These are phyloP conservation scores for Warburgia ugandensis DNA, from an alignment of 164 flowering plant genomes.

Conservation along the genomic window DNA sequence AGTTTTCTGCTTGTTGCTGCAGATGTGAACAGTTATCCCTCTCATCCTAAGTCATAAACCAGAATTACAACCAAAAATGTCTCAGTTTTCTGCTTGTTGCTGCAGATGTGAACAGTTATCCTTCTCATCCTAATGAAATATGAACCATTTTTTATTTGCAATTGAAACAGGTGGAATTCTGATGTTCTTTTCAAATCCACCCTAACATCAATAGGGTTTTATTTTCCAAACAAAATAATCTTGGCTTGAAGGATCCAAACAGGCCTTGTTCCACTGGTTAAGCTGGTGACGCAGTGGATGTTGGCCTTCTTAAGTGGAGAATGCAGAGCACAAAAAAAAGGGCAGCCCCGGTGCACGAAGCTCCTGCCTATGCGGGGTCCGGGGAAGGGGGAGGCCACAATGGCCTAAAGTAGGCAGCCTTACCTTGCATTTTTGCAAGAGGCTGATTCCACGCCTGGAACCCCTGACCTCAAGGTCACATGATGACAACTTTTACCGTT, in stretches of 20 bases:
- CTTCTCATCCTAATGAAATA: not conserved
- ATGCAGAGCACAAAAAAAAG: too few relatives aligned
- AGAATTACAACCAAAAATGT: too few relatives aligned
- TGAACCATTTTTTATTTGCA: constrained; percentile 16
- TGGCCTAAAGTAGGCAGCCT: too few relatives aligned
- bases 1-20: not conserved
- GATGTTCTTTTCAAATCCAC: constrained; percentile 82
- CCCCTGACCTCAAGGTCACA: too few relatives aligned
- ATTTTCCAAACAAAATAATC: constrained; percentile 70
- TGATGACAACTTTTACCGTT: too few relatives aligned
- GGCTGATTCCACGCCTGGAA: too few relatives aligned
- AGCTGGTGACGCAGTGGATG: constrained; percentile 68
- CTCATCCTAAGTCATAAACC: too few relatives aligned
- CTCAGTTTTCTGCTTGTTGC: not conserved
- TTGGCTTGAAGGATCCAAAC: constrained; percentile 84
- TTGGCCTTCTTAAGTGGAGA: constrained; percentile 94
- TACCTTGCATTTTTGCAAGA: too few relatives aligned
- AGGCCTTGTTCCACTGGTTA: constrained; percentile 86
- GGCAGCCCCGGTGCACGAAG: too few relatives aligned
- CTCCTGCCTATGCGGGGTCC: too few relatives aligned
- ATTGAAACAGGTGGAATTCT: constrained; percentile 73
- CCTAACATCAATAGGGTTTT: constrained; percentile 96
- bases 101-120: not conserved
- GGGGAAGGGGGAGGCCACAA: too few relatives aligned
- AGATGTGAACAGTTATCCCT: not conserved